phyloP scores from a whole-genome alignment of 2,329 filamentous ascomycete genomes.

The Sclerotinia nivalis region DNA sequence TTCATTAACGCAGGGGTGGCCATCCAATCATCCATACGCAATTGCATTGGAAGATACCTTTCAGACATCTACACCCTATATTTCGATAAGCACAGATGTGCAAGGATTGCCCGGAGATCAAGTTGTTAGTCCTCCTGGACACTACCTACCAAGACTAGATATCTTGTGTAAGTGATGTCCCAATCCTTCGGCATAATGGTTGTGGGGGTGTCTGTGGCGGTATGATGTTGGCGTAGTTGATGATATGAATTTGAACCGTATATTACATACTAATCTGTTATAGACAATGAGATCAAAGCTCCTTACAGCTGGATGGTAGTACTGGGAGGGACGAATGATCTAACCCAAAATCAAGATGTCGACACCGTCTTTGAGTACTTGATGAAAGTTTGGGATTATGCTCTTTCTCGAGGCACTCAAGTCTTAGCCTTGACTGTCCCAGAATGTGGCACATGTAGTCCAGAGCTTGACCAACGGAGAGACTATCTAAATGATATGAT shows the following conservation, averaged over 20 bases:
- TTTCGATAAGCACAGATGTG: constrained; percentile 47
- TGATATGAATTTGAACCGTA: neutral
- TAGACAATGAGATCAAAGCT: constrained; percentile 28
- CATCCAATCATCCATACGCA: constrained; percentile 55
- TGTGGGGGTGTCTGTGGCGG: neutral
- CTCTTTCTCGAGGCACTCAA: constrained; percentile 52
- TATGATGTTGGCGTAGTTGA: neutral
- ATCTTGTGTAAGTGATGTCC: constrained; percentile 41
- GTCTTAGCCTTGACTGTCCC: constrained; percentile 65
- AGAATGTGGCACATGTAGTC: constrained; percentile 45
- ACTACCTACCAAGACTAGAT: constrained; percentile 37
- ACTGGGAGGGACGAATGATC: constrained; percentile 66
- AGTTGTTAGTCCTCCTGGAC: constrained; percentile 43
- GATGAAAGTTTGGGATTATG: constrained; percentile 51
- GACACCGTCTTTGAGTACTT: constrained; percentile 52
- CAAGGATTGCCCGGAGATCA: constrained; percentile 55
- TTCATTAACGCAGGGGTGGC: constrained; percentile 57
- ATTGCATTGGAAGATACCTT: constrained; percentile 50
- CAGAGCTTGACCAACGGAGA: constrained; percentile 43
- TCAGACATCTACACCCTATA: constrained; percentile 48
- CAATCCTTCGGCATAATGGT: neutral
- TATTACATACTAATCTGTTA: neutral
- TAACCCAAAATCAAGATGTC: constrained; percentile 45
- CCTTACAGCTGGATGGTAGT: constrained; percentile 60
- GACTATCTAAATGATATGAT: constrained; percentile 56